A percentile compares a stretch with the other conserved stretches of the same genome.
Evolutionary conservation across 768 basidiomycete species (phyloP).

Genomic region (Cubamyces lactineus): DNA sequence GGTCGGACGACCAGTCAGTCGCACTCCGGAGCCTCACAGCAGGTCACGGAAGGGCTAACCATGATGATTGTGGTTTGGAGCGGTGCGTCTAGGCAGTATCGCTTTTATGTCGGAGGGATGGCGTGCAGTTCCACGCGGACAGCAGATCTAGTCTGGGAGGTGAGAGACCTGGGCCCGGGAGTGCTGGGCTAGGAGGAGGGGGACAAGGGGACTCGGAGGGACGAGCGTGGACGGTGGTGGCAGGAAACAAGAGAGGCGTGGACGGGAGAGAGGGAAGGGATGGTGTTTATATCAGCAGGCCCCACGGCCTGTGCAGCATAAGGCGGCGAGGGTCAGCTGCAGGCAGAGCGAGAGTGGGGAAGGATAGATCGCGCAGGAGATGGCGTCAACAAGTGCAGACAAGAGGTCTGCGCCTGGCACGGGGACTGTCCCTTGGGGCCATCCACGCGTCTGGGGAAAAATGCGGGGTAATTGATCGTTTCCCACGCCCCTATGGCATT

Average conservation of each 20-base stretch:
- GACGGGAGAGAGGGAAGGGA: neutral
- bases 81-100: neutral
- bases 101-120: neutral
- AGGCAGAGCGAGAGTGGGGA: neutral
- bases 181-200: neutral
- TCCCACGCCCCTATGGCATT: conserved; percentile 1
- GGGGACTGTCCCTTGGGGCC: no score
- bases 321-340: conserved; percentile 1
- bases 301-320: conserved; percentile 11
- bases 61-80: conserved; percentile 4
- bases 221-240: neutral
- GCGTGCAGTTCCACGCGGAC: neutral
- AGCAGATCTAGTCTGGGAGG: conserved; percentile 6
- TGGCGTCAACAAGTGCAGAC: conserved; percentile 10
- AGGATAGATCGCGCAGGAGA: neutral
- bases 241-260: neutral
- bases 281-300: conserved; percentile 18
- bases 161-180: conserved; percentile 12
- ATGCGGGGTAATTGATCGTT: conserved; percentile 19
- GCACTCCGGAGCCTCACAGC: no score
- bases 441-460: conserved; percentile 7
- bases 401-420: neutral
- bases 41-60: neutral
- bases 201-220: neutral
- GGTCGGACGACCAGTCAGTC: no score